Evolutionary conservation across 75 land plant species (phyloP).

Genomic region (Selaginella tamariscina): DNA sequence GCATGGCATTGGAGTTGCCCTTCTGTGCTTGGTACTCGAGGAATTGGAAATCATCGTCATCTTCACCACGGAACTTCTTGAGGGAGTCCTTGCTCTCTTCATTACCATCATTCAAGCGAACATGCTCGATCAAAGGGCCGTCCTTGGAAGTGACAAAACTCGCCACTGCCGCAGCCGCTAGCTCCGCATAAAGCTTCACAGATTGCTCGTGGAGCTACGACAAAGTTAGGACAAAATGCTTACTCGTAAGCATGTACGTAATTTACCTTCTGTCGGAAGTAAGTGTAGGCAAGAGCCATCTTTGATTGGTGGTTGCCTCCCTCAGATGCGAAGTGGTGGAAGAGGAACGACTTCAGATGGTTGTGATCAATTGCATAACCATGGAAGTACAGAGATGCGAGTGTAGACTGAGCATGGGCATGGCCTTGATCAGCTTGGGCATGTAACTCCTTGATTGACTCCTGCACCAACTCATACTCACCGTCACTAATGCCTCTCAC

Average conservation of each 20-base stretch:
- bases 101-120: conserved; percentile 68
- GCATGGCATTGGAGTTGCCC: conserved; percentile 88
- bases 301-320: conserved; percentile 75
- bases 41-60: conserved; percentile 93
- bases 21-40: conserved; percentile 89
- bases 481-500: no score
- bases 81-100: conserved; percentile 70
- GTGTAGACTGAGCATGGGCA: conserved; percentile 68
- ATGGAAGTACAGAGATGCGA: conserved; percentile 47
- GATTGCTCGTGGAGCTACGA: conserved; percentile 77
- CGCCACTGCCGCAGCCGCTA: conserved; percentile 73
- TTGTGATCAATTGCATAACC: conserved; percentile 42
- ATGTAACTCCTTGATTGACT: conserved; percentile 29
- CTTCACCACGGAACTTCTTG: conserved; percentile 85
- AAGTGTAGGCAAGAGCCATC: no score
- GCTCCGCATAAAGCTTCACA: conserved; percentile 73
- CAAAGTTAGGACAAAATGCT: no score
- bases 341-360: conserved; percentile 54
- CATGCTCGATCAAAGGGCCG: conserved; percentile 66
- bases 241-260: no score
- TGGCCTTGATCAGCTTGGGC: conserved; percentile 35
- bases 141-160: conserved; percentile 79
- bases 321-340: conserved; percentile 63
- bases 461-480: conserved; percentile 26
- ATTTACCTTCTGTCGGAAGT: no score